Conservation (phyloP, 73 alveolate genomes). For the Tetrahymena borealis region DNA sequence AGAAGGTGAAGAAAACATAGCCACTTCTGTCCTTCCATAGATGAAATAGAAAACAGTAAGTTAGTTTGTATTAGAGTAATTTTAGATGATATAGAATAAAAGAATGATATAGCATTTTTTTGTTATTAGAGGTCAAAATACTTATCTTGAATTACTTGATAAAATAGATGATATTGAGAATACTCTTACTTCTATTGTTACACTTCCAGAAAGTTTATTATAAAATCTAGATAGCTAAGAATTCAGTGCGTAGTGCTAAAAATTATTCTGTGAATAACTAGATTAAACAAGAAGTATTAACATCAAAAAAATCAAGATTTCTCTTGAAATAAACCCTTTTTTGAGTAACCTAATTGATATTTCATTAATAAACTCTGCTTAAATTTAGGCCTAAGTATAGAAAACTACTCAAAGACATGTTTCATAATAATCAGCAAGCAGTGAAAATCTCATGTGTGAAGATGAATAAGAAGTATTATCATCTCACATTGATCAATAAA, state of each 20-base stretch:
- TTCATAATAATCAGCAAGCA: background rate
- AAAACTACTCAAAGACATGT: background rate
- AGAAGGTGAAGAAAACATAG: background rate
- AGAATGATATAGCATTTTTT: background rate
- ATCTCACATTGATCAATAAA: too few relatives aligned
- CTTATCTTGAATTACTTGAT: background rate
- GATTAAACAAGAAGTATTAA: background rate
- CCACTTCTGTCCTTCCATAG: too few relatives aligned
- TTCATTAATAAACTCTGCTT: background rate
- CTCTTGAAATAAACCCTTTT: background rate
- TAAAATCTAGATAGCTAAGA: background rate
- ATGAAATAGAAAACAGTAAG: background rate
- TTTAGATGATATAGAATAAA: background rate
- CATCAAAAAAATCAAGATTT: background rate
- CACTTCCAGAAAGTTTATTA: background rate
- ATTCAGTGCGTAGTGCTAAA: background rate
- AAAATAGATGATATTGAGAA: background rate
- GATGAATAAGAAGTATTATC: background rate
- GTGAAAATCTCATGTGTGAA: background rate
- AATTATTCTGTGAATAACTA: background rate
- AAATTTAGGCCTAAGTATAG: background rate
- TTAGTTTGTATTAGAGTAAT: background rate
- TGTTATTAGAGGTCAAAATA: background rate
- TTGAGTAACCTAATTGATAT: background rate
- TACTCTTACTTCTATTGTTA: background rate